Evolutionary conservation across 495 filamentous ascomycete species (phyloP), one percentile per base, ranked within the genome.

Genomic region (Hypoxylon crocopeplum): DNA sequence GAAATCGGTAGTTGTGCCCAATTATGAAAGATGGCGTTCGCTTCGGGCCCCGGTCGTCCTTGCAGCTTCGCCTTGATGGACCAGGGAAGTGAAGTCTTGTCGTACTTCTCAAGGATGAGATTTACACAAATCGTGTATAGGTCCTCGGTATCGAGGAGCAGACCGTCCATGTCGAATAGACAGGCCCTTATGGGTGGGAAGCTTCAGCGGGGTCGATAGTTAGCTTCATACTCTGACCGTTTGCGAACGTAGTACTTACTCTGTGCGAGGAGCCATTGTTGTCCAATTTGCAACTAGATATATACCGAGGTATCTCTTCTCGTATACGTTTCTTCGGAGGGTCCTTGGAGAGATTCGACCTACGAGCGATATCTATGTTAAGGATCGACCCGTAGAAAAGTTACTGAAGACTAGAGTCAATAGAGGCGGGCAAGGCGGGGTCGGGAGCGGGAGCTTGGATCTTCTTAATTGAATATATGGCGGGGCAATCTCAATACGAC

Each of bases 131-230:
- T 70, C 0, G 91, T 94, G 78, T 98, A 98, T 52, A 88, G 82
- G 71, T 99, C 95, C 70, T 99, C 94, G 12, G 91, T 91, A 74
- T 98, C 87, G 59, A 98, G 86, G 15, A 98, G 82, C 21, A 98
- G 87, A 36, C 94, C 94, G 70, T 98, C 94, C 92, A 98, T 96
- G 80, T 98, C 94, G 69, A 99, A 99, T 53, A 99, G 87, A 75
- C 92, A 97, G 54, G 94, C 94, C 51, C 91, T 84, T 51, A 98
- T 83, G 39, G 87, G 86, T 19, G 91, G 91, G 66, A 86, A 81
- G 58, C 87, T 89, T 44, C 10, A 22, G 17, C 64, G 67, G 38
- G 69, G 58, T 56, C 15, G 29, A 20, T 7, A 13, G 15, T 59
- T 48, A 63, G 40, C 29, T 46, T 19, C 17, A 27, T 13, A 62